Evolutionary conservation across 2,329 filamentous ascomycete genomes (phyloP), one percentile per base, ranked within the genome.

Genomic region (Dactylellina sp.): DNA sequence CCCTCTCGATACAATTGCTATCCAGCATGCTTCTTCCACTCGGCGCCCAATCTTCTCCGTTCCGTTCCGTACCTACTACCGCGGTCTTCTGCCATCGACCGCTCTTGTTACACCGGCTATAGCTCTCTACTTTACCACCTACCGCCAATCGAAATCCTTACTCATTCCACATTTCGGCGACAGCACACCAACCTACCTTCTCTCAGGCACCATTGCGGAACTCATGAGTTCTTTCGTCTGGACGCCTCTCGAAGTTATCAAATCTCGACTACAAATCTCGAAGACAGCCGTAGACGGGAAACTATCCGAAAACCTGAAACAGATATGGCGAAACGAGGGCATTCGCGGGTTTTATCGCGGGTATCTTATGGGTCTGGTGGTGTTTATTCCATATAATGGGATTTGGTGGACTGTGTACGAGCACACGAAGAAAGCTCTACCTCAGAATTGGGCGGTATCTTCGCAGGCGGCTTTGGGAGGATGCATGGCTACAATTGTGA

Each of bases 1-100:
- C 42, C 71, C 71, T n/a, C 71, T 75, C 16, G 71, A 75, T 24
- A 75, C 71, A 46, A 75, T 75, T 47, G 71, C 71, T 18, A 75
- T 75, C 56, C 71, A 75, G 28, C 71, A 75, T 35, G 71, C 71
- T 11, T 75, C 71, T 3, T 75, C 71, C 32, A 75, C 71, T 47
- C 56, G 63, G 0, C 71, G 71, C 7, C 71, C 71, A 2, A 50
- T 75, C 49, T 42, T 75, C 62, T 75, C 71, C 9, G 62, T 66
- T 1, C 71, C 71, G 1, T 35, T 75, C 2, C 55, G 49, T 22
- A 66, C 62, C 47, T 75, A 75, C 56, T 75, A 75, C 62, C 71
- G 71, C 39, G 71, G 71, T n/a, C 47, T 75, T 24, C 25, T 61
- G 12, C 61, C 71, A 1, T 75, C 71, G n/a, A 66, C 62, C 1